Percentiles rank a stretch among this genome's conserved stretches.
phyloP scores from a whole-genome alignment of 768 basidiomycete genomes.

The Termitomyces sp. region DNA sequence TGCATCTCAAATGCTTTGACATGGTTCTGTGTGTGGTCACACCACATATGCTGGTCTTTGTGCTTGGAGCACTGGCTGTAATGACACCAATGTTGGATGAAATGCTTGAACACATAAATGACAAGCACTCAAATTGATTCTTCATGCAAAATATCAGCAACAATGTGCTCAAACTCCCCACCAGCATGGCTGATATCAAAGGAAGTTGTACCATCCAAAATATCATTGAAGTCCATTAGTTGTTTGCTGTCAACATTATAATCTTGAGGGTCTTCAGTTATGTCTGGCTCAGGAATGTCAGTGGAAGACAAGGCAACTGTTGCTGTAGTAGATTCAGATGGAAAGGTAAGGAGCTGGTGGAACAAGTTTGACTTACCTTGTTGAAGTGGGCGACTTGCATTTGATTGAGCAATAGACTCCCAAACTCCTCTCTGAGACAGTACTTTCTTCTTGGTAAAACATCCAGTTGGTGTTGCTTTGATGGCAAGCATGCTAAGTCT shows the following conservation, averaged over 20 bases:
- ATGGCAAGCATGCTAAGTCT: too few species aligned
- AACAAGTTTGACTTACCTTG: not conserved
- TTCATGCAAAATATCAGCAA: conserved; percentile 1
- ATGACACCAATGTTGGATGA: not conserved
- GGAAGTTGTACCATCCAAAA: not conserved
- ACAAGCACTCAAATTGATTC: not conserved
- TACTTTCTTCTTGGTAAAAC: too few species aligned
- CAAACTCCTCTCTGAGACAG: too few species aligned
- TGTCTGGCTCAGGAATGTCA: not conserved
- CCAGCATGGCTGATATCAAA: too few species aligned
- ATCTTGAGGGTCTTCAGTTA: not conserved
- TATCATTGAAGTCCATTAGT: not conserved
- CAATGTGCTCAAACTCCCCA: too few species aligned
- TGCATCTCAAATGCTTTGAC: not conserved
- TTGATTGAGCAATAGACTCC: too few species aligned
- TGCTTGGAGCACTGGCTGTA: not conserved
- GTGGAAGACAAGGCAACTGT: not conserved
- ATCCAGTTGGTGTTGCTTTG: too few species aligned
- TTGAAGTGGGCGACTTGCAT: too few species aligned
- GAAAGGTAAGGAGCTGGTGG: not conserved
- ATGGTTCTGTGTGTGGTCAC: not conserved
- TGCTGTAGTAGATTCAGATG: not conserved
- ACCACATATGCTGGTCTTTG: not conserved
- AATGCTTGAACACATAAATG: not conserved
- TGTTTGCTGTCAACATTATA: not conserved